Conservation (phyloP, 148 eudicot species). For the Limonium bicolor region DNA sequence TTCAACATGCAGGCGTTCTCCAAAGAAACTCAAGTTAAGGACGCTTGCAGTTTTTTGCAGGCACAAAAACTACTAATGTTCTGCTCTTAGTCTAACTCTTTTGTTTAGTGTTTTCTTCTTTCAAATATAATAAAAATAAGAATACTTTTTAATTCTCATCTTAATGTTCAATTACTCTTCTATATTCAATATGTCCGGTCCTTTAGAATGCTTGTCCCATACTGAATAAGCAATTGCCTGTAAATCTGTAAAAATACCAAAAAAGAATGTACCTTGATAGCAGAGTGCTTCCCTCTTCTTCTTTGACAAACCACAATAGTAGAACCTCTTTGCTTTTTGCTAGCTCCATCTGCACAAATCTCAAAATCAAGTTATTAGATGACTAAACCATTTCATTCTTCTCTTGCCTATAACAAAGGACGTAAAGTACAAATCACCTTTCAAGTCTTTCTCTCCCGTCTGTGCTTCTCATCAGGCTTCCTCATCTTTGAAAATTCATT, state of each 20-base stretch:
- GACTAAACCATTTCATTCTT: not conserved
- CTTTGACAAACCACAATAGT: not conserved
- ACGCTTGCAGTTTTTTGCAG: too few species aligned
- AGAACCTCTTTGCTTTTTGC: slow-evolving; percentile 30
- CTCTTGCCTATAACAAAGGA: not conserved
- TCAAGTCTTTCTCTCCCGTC: slow-evolving; percentile 5
- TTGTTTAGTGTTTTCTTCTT: too few species aligned
- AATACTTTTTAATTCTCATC: too few species aligned
- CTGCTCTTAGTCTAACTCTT: too few species aligned
- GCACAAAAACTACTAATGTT: too few species aligned
- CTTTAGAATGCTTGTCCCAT: too few species aligned
- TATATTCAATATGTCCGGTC: too few species aligned
- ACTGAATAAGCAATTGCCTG: too few species aligned
- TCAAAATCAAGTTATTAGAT: not conserved
- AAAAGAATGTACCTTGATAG: slow-evolving; percentile 24
- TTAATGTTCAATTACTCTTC: too few species aligned
- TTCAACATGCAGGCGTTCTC: too few species aligned
- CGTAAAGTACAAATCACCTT: not conserved
- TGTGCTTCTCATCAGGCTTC: slow-evolving; percentile 12
- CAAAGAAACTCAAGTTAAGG: too few species aligned
- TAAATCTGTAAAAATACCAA: not conserved
- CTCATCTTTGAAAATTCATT: slow-evolving; percentile 21
- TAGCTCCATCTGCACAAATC: slow-evolving; percentile 22
- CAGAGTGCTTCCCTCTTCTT: slow-evolving; percentile 14
- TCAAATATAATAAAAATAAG: too few species aligned